Evolutionary conservation across 2,329 filamentous ascomycete species (phyloP).

Genomic region (Phoma sp.): DNA sequence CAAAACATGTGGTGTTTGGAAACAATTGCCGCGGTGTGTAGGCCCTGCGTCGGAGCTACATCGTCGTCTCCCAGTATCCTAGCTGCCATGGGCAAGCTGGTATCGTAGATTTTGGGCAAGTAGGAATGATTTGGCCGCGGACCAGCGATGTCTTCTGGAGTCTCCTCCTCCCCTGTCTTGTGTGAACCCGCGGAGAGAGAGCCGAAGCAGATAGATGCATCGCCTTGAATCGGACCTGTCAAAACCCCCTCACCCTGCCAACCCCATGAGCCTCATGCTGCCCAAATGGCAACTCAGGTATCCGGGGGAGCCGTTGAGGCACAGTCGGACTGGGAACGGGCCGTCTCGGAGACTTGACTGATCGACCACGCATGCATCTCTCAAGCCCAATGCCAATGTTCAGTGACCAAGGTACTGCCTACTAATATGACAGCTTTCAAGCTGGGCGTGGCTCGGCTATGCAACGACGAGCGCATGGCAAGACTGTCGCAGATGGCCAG

Average conservation of each 20-base stretch:
- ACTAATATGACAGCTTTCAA: background rate
- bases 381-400: conserved; percentile 2
- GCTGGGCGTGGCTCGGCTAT: background rate
- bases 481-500: no score
- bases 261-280: no score
- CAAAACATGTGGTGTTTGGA: conserved; percentile 9
- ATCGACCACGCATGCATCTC: conserved; percentile 7
- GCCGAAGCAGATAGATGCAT: no score
- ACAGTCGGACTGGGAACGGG: background rate
- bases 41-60: background rate
- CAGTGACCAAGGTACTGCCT: background rate
- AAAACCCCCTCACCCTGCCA: no score
- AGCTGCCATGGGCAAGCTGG: no score
- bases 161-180: no score
- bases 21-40: conserved; percentile 2
- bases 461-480: background rate
- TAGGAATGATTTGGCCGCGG: no score
- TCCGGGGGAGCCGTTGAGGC: conserved; percentile 7
- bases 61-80: no score
- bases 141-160: no score
- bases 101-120: no score
- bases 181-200: no score
- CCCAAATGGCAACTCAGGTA: background rate
- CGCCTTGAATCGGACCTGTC: no score
- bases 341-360: conserved; percentile 2